Evolutionary conservation across 495 filamentous ascomycete genomes (phyloP), one percentile per base, ranked within the genome.

Genomic region (Aspergillus nanangensis): DNA sequence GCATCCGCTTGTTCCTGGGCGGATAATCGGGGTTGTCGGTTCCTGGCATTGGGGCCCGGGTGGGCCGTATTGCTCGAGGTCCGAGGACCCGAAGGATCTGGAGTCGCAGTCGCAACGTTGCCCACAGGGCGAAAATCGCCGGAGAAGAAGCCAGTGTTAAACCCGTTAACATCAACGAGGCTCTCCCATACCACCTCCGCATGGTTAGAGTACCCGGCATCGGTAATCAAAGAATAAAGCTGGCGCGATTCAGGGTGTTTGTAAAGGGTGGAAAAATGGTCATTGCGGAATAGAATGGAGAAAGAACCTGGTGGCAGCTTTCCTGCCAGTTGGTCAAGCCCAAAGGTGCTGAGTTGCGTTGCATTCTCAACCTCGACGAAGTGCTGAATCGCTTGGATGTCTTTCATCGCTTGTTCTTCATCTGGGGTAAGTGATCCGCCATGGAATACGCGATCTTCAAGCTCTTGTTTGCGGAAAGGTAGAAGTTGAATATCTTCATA

Each of bases 171-270:
- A 53, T 96, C 92, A 13, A 86, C 85, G 3, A 98, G 76, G 13
- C 82, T 88, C 67, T 98, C 92, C 91, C 93, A 98, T 8, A 98
- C 89, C 8, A 97, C 81, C 67, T 98, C 93, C 21, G 89, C 86
- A 57, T 95, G 89, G 13, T 74, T 76, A 7, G 87, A 82, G 55
- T 92, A 98, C 13, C 93, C 93, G 11, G 86, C 84, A 65, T 98
- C 93, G 8, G 93, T 98, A 19, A 98, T 89, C 14, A 97, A 63
- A 0, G 85, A 87, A 45, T 86, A 76, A 0, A 98, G 74, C 49
- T 83, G 76, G 3, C 75, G 63, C 0, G 86, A 84, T 22, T 79
- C 70, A 0, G 90, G 89, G 50, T 93, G 70, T 47, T 89, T 82
- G 61, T 96, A 95, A 0, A 98, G 59, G 0, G 93, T 97, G 22